These are phyloP conservation scores for Firmiana major DNA, from an alignment of 345 rosid species.

Conservation along the genomic window DNA sequence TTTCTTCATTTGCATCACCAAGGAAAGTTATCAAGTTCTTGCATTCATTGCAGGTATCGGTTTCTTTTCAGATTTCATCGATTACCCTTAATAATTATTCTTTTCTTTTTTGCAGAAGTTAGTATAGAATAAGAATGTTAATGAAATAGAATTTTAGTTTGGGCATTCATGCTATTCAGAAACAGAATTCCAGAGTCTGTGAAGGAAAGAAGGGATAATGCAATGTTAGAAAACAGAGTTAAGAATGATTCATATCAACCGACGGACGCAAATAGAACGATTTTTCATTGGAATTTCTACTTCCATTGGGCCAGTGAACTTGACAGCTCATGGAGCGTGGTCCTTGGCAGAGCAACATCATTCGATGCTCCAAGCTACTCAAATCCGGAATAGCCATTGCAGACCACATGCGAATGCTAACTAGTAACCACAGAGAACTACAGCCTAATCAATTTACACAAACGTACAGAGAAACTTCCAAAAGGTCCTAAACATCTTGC, in stretches of 20 bases:
- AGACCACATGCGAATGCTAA: background rate
- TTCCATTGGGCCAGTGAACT: background rate
- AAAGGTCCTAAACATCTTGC: background rate
- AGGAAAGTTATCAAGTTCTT: background rate
- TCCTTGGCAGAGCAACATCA: background rate
- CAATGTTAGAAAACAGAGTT: background rate
- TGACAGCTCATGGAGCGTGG: conserved; percentile 4
- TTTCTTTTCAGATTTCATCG: conserved; percentile 3
- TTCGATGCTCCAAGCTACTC: background rate
- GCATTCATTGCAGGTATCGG: conserved; percentile 2
- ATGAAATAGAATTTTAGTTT: background rate
- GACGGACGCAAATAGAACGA: background rate
- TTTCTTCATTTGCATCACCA: background rate
- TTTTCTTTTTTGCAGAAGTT: background rate
- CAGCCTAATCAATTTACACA: background rate
- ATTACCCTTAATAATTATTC: background rate
- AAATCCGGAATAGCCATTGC: background rate
- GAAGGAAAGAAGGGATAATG: background rate
- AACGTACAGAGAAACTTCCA: background rate
- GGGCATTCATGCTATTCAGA: background rate
- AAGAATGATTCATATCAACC: too few species aligned
- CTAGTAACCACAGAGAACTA: background rate
- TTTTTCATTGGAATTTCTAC: background rate
- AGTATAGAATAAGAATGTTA: background rate
- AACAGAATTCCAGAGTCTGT: background rate